Conservation (phyloP, 78 protist genomes). For the Dictyostelium brefeldianum region DNA sequence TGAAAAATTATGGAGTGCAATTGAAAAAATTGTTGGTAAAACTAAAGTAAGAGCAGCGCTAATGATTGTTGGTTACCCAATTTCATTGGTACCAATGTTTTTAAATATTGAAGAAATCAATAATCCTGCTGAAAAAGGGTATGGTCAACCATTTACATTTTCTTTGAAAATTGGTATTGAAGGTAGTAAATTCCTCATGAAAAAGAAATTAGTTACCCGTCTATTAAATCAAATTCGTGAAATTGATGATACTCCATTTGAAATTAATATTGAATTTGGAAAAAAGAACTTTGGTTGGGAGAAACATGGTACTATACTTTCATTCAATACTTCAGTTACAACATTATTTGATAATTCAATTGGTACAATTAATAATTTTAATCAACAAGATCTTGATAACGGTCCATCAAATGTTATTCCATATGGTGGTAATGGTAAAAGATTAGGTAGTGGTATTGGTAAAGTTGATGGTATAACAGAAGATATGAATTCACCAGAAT, state of each 20-base stretch:
- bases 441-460: background rate
- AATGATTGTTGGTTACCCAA: constrained; percentile 67
- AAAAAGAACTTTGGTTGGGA: constrained; percentile 77
- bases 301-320: constrained; percentile 25
- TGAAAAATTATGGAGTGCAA: constrained; percentile 60
- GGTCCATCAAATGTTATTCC: background rate
- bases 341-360: constrained; percentile 31
- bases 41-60: constrained; percentile 59
- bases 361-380: background rate
- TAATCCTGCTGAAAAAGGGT: background rate
- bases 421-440: background rate
- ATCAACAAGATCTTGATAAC: background rate
- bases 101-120: constrained; percentile 28
- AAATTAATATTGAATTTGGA: constrained; percentile 64
- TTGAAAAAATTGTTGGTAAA: constrained; percentile 31
- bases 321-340: constrained; percentile 25
- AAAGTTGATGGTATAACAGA: background rate
- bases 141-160: background rate
- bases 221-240: constrained; percentile 22
- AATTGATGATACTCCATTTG: constrained; percentile 48
- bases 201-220: constrained; percentile 32
- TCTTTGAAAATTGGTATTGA: constrained; percentile 33
- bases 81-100: constrained; percentile 53
- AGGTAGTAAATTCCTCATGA: constrained; percentile 46
- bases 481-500: no score